phyloP scores from a whole-genome alignment of 2,329 filamentous ascomycete species.

The Rhytidhysteron rufulum region DNA sequence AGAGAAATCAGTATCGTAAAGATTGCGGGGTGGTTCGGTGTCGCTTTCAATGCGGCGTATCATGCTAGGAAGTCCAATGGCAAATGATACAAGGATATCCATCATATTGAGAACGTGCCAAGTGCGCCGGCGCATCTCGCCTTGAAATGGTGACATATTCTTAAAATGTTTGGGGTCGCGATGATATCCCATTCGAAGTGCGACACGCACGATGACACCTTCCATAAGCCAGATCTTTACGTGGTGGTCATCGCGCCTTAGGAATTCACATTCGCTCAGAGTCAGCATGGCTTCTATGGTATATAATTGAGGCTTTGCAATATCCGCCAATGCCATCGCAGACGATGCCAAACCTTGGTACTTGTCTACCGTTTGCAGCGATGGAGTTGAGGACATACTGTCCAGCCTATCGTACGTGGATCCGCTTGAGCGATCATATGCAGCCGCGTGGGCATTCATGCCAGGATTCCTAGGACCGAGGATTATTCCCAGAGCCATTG shows the following conservation, averaged over 20 bases:
- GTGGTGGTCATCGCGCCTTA: slow-evolving; percentile 17
- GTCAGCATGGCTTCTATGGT: slow-evolving; percentile 16
- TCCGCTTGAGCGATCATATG: slow-evolving; percentile 8
- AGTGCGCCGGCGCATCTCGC: slow-evolving; percentile 34
- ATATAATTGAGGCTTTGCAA: slow-evolving; percentile 19
- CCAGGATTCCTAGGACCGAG: slow-evolving; percentile 19
- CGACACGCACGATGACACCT: slow-evolving; percentile 18
- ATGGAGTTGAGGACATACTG: slow-evolving; percentile 3
- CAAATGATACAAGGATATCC: slow-evolving; percentile 31
- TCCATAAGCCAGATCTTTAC: slow-evolving; percentile 22
- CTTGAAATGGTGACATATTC: slow-evolving; percentile 29
- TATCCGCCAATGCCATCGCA: slow-evolving; percentile 22
- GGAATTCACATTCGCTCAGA: slow-evolving; percentile 16
- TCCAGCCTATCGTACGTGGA: slow-evolving; percentile 8
- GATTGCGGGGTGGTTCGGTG: slow-evolving; percentile 31
- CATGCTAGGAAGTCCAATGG: slow-evolving; percentile 32
- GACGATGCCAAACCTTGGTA: slow-evolving; percentile 22
- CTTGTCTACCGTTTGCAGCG: slow-evolving; percentile 6
- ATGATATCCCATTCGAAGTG: slow-evolving; percentile 37
- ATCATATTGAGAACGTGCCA: slow-evolving; percentile 31
- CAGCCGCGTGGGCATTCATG: slow-evolving; percentile 10
- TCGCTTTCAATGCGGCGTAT: slow-evolving; percentile 32
- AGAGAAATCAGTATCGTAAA: slow-evolving; percentile 36
- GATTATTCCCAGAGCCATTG: slow-evolving; percentile 19
- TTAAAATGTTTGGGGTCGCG: slow-evolving; percentile 29